These are phyloP conservation scores for Aulographum hederae DNA, from an alignment of 2,329 filamentous ascomycete genomes.

Conservation along the genomic window DNA sequence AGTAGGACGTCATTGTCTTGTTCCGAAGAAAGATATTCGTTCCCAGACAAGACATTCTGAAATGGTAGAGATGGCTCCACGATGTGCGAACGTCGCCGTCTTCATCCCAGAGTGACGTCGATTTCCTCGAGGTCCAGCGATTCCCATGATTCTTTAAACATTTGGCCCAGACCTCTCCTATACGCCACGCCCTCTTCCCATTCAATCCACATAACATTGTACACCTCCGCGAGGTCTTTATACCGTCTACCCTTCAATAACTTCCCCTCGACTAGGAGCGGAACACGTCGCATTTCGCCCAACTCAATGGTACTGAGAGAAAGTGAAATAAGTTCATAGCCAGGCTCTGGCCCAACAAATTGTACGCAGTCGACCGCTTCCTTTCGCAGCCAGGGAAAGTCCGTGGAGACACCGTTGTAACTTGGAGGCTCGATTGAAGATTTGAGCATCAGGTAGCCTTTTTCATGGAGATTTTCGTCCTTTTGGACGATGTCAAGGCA, in stretches of 20 bases:
- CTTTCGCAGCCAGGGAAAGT: background rate
- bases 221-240: slow-evolving; percentile 1
- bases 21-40: no score
- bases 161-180: slow-evolving; percentile 3
- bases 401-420: no score
- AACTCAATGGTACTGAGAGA: background rate
- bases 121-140: background rate
- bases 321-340: background rate
- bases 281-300: background rate
- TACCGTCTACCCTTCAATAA: background rate
- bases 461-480: background rate
- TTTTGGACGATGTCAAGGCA: no score
- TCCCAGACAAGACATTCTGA: no score
- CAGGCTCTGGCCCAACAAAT: background rate
- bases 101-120: slow-evolving; percentile 1
- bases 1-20: no score
- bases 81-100: no score
- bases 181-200: slow-evolving; percentile 7
- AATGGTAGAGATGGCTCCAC: no score
- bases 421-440: no score
- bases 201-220: slow-evolving; percentile 6
- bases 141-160: slow-evolving; percentile 3
- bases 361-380: background rate
- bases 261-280: background rate
- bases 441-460: no score